Base-by-base conservation (phyloP, 2,329 filamentous ascomycete species). In the Cordyceps pruinosa region DNA sequence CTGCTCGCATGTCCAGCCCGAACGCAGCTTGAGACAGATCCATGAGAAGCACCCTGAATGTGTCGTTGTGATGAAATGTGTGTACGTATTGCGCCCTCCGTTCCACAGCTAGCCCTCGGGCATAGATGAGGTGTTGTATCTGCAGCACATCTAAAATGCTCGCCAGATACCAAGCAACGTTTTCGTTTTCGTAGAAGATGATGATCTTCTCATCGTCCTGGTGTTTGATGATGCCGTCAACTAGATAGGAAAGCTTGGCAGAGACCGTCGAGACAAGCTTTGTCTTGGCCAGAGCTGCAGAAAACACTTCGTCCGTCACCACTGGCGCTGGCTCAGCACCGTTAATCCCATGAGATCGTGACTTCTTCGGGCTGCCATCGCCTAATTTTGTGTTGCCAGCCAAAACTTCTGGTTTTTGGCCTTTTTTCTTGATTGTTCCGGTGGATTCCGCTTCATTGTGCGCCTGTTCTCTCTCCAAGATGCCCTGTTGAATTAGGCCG, bases 171-270 rank as follows among this genome's bases (percentile, higher is more conserved):
- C 83, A 96, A 1, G 90, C 92, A 2, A 88, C 80, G 63, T 96
- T 93, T 59, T 94, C 88, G 32, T 88, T 87, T 60, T 96, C 90
- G 68, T 96, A 97, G 69, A 97, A 97, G 10, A 97, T 81, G 53
- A 97, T 83, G 4, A 95, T 94, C 70, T 97, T 96, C 65, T 96
- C 91, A 0, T 80, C 72, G 1, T 77, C 70, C 54, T 94, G 83
- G 60, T 92, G 77, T 53, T 80, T 75, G 5, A 85, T 70, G 13
- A 97, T 84, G 32, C 83, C 79, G 55, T 91, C 87, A 19, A 96
- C 74, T 6, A 97, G 75, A 65, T 97, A 96, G 3, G 88, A 92
- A 3, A 97, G 77, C 70, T 97, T 97, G 0, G 89, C 85, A 0
- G 92, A 97, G 0, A 85, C 83, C 0, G 92, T 96, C 4, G 89